These are phyloP conservation scores for Penicillium sp. DNA, from an alignment of 2,329 filamentous ascomycete genomes.

Conservation along the genomic window DNA sequence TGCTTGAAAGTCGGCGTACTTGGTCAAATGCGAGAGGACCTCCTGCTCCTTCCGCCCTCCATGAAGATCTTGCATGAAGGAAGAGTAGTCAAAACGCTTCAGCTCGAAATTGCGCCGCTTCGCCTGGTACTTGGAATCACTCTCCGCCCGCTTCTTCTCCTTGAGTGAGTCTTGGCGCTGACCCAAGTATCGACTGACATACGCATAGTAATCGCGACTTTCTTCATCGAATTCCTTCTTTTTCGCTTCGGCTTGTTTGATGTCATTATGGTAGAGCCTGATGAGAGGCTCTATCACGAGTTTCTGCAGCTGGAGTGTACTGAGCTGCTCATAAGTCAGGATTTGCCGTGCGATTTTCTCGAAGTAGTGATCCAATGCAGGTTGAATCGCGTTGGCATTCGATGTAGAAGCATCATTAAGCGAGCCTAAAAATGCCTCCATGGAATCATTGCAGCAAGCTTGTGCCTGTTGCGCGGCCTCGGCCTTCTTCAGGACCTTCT, in stretches of 20 bases:
- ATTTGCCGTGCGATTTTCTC: constrained; percentile 94
- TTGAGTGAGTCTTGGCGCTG: constrained; percentile 93
- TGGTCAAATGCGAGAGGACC: constrained; percentile 87
- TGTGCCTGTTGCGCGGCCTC: constrained; percentile 80
- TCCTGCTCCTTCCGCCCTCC: constrained; percentile 98
- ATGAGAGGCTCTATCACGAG: constrained; percentile 91
- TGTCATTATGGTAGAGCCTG: constrained; percentile 88
- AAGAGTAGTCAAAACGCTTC: constrained; percentile 97
- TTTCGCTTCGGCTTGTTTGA: constrained; percentile 95
- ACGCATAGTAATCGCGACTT: constrained; percentile 96
- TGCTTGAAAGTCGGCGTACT: constrained; percentile 86
- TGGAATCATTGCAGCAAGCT: constrained; percentile 75
- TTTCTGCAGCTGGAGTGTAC: constrained; percentile 76
- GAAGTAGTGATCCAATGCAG: constrained; percentile 95
- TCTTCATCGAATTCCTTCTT: constrained; percentile 98
- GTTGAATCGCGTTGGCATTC: constrained; percentile 94
- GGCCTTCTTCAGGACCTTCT: constrained; percentile 90
- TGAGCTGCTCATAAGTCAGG: constrained; percentile 75
- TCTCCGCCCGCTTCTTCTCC: constrained; percentile 92
- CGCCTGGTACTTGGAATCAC: constrained; percentile 90
- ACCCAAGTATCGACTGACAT: constrained; percentile 90
- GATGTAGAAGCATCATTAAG: constrained; percentile 81
- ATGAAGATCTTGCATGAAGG: constrained; percentile 98
- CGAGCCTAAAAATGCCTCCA: constrained; percentile 75
- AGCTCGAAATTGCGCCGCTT: constrained; percentile 94